These are phyloP conservation scores for Pseudopithomyces maydicus DNA, from an alignment of 2,329 filamentous ascomycete genomes.

Conservation along the genomic window DNA sequence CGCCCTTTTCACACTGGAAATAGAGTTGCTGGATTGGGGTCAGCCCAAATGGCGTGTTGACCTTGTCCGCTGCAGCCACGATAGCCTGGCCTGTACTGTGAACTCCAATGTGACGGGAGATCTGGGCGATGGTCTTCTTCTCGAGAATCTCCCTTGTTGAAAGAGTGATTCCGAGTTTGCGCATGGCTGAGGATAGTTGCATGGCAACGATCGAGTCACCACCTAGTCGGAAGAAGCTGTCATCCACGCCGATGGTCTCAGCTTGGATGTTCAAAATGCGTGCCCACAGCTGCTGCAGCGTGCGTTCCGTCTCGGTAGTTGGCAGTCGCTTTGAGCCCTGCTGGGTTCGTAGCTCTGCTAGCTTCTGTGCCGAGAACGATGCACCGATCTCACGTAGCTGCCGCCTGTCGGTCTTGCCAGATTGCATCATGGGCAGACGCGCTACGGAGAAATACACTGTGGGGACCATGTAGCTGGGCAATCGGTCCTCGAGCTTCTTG, in stretches of 20 bases:
- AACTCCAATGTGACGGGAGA: conserved; percentile 22
- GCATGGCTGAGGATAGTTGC: not conserved
- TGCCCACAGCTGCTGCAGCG: not conserved
- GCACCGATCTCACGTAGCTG: not conserved
- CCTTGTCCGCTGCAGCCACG: not conserved
- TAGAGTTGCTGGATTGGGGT: conserved; percentile 37
- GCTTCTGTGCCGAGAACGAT: not conserved
- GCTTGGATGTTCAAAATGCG: not conserved
- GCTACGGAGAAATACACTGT: conserved; percentile 49
- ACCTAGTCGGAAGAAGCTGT: not conserved
- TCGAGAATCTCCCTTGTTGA: conserved; percentile 25
- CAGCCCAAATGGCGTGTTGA: conserved; percentile 24
- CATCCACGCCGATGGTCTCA: not conserved
- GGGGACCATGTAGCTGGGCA: conserved; percentile 52
- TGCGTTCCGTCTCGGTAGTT: not conserved
- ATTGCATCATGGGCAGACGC: conserved; percentile 48
- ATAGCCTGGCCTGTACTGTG: not conserved
- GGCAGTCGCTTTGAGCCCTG: not conserved
- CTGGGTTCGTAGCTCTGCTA: not conserved
- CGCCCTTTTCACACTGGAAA: conserved; percentile 25
- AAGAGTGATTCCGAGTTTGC: conserved; percentile 11
- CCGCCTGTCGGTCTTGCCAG: conserved; percentile 50
- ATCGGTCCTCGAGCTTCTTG: not conserved
- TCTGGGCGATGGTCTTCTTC: conserved; percentile 34
- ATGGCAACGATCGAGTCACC: not conserved